Conservation (phyloP, 1,284 basidiomycete species). For the Rhodotorula sp. region DNA sequence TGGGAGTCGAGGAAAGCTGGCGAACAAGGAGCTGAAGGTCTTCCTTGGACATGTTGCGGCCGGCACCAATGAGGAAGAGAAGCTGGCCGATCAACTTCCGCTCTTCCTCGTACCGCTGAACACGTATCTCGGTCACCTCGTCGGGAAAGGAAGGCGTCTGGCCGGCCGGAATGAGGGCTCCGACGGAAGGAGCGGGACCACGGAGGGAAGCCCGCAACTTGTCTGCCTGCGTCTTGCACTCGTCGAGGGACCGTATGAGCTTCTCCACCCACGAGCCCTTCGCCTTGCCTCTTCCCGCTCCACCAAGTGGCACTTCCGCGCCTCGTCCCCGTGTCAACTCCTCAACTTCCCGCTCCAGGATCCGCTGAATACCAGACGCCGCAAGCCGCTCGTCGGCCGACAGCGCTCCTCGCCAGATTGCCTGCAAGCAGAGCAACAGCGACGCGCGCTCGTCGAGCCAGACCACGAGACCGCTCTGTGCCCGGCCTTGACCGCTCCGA, state of each 20-base stretch:
- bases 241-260: conserved; percentile 65
- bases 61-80: conserved; percentile 63
- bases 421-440: conserved; percentile 64
- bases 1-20: conserved; percentile 52
- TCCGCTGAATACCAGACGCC: conserved; percentile 32
- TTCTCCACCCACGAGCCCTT: conserved; percentile 56
- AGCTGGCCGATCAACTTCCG: conserved; percentile 63
- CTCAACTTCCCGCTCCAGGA: conserved; percentile 41
- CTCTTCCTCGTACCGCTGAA: conserved; percentile 70
- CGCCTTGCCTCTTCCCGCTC: conserved; percentile 27
- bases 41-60: conserved; percentile 60
- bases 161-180: conserved; percentile 51
- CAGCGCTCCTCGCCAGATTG: conserved; percentile 51
- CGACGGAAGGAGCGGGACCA: conserved; percentile 56
- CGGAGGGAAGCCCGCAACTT: conserved; percentile 34
- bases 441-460: conserved; percentile 67
- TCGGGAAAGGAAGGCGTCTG: conserved; percentile 56
- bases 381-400: conserved; percentile 42
- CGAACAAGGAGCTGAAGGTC: conserved; percentile 62
- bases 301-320: conserved; percentile 40
- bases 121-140: conserved; percentile 64
- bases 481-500: conserved; percentile 15
- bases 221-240: conserved; percentile 56
- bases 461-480: conserved; percentile 62
- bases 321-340: conserved; percentile 39